These are phyloP conservation scores for Neocucurbitaria cava DNA, from an alignment of 2,329 filamentous ascomycete genomes.

Conservation along the genomic window DNA sequence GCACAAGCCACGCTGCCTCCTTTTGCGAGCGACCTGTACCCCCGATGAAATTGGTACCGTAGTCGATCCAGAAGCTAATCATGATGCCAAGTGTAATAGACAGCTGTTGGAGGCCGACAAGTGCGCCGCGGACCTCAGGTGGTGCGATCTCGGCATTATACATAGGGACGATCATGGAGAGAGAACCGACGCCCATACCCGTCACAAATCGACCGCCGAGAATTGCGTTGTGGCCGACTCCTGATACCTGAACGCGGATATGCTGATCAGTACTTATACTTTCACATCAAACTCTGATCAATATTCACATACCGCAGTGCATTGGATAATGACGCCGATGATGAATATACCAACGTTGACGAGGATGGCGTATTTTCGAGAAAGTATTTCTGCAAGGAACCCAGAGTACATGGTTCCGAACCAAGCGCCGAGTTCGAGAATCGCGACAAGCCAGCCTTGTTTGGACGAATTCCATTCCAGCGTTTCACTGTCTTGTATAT, in stretches of 20 bases:
- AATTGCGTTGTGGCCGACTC: constrained; percentile 64
- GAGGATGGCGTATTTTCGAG: constrained; percentile 72
- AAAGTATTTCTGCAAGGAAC: constrained; percentile 71
- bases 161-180: constrained; percentile 71
- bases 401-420: constrained; percentile 72
- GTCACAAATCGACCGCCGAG: constrained; percentile 77
- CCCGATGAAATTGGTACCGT: constrained; percentile 52
- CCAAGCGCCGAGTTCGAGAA: constrained; percentile 79
- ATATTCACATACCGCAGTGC: constrained; percentile 57
- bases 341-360: constrained; percentile 72
- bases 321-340: constrained; percentile 72
- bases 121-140: constrained; percentile 68
- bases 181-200: constrained; percentile 70
- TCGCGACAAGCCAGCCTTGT: constrained; percentile 61
- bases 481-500: constrained; percentile 34
- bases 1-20: constrained; percentile 75
- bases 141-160: constrained; percentile 54
- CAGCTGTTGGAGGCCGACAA: constrained; percentile 69
- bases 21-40: constrained; percentile 67
- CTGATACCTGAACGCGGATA: constrained; percentile 13
- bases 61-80: constrained; percentile 59
- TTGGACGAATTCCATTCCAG: constrained; percentile 46
- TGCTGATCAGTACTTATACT: neutral
- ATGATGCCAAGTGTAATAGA: constrained; percentile 69
- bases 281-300: neutral